A percentile compares a stretch with the other conserved stretches of the same genome.
Evolutionary conservation across 345 rosid species (phyloP).

Genomic region (Euphorbia pulcherrima): DNA sequence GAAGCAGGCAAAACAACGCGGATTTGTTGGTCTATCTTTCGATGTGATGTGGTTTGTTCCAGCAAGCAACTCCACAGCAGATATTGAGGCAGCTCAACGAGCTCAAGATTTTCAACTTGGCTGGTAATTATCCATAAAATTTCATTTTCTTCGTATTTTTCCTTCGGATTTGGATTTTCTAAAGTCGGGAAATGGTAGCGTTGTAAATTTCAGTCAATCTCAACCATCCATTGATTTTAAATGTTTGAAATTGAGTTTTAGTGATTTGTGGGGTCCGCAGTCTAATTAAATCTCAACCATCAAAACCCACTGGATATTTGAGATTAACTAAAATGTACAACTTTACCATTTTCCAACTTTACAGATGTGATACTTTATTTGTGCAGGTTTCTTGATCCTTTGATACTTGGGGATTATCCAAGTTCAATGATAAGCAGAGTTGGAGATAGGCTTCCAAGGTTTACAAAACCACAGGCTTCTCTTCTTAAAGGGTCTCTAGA

Average conservation of each 20-base stretch:
- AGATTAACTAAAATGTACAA: too few relatives aligned
- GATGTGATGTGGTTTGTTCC: slow-evolving; percentile 88
- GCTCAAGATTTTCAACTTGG: slow-evolving; percentile 99
- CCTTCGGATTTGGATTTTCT: too few relatives aligned
- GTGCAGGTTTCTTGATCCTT: slow-evolving; percentile 79
- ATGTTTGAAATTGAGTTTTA: too few relatives aligned
- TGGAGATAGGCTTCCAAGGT: slow-evolving; percentile 63
- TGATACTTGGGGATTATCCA: slow-evolving; percentile 85
- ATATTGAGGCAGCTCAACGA: slow-evolving; percentile 76
- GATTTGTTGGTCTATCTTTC: slow-evolving; percentile 64
- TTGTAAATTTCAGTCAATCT: too few relatives aligned
- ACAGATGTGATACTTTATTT: background rate
- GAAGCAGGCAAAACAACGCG: slow-evolving; percentile 62
- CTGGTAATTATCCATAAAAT: too few relatives aligned
- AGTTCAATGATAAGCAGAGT: slow-evolving; percentile 77
- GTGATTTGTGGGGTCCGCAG: too few relatives aligned
- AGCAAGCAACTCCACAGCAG: slow-evolving; percentile 45
- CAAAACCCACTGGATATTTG: too few relatives aligned
- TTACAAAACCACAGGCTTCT: slow-evolving; percentile 51
- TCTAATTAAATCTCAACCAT: too few relatives aligned
- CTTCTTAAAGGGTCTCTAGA: slow-evolving; percentile 79
- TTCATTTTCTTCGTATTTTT: too few relatives aligned
- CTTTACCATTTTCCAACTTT: background rate
- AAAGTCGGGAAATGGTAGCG: too few relatives aligned
- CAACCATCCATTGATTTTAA: too few relatives aligned